Percentiles rank a stretch among this genome's conserved stretches.
These are phyloP conservation scores for Melaleuca alternifolia DNA, from an alignment of 345 rosid species.

Conservation along the genomic window DNA sequence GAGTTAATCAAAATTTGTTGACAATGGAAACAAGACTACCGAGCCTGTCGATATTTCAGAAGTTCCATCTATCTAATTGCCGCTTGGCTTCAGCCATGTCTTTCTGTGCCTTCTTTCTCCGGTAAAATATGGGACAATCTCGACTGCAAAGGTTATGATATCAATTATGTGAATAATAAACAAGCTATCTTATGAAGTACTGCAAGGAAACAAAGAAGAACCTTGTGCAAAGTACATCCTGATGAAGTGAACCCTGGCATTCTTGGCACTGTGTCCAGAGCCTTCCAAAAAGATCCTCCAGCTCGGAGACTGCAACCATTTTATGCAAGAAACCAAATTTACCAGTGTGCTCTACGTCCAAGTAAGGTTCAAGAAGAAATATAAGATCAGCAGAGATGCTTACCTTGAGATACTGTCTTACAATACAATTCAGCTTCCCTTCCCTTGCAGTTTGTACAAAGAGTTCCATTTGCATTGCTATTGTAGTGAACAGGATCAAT, in stretches of 20 bases:
- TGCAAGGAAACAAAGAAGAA: background rate
- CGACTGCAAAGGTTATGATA: constrained; percentile 38
- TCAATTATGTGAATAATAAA: background rate
- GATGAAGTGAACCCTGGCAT: constrained; percentile 98
- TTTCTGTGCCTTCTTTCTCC: constrained; percentile 92
- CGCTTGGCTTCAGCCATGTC: constrained; percentile 82
- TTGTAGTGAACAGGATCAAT: background rate
- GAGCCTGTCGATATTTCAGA: constrained; percentile 8
- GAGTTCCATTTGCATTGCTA: constrained; percentile 50
- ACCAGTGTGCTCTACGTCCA: background rate
- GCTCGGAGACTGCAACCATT: constrained; percentile 60
- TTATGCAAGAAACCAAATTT: background rate
- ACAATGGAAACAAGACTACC: background rate
- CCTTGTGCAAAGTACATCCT: constrained; percentile 98
- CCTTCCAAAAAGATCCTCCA: constrained; percentile 78
- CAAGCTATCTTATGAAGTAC: background rate
- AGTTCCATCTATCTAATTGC: constrained; percentile 83
- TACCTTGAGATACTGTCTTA: constrained; percentile 86
- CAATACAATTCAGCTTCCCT: constrained; percentile 91
- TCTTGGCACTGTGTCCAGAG: constrained; percentile 98
- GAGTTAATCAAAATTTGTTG: background rate
- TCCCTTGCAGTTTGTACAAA: constrained; percentile 85
- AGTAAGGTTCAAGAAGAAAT: background rate
- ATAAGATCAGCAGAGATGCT: background rate
- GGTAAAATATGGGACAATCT: constrained; percentile 95